phyloP scores from a whole-genome alignment of 1,284 basidiomycete species.

The Melampsora americana region DNA sequence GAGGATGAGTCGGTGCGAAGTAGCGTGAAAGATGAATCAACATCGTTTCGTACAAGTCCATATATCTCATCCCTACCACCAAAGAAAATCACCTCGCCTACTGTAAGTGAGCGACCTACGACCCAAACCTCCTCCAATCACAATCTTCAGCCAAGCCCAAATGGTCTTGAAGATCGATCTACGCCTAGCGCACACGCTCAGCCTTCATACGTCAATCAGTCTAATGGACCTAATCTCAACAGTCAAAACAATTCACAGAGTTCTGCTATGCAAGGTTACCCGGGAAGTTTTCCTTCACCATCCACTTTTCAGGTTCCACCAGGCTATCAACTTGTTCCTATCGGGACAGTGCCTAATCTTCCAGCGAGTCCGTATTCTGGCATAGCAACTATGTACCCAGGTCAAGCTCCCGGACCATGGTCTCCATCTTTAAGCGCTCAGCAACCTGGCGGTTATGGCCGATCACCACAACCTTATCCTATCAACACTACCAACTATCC shows the following conservation, averaged over 20 bases:
- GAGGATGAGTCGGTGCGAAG: constrained; percentile 23
- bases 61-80: neutral
- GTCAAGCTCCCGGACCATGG: constrained; percentile 24
- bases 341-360: constrained; percentile 20
- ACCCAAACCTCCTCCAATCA: neutral
- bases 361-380: constrained; percentile 3
- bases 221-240: neutral
- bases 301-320: constrained; percentile 38
- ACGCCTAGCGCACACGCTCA: constrained; percentile 23
- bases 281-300: constrained; percentile 28
- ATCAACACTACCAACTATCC: constrained; percentile 25
- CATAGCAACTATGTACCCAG: constrained; percentile 22
- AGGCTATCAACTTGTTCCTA: constrained; percentile 43
- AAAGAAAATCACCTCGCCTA: neutral
- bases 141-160: constrained; percentile 11
- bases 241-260: neutral
- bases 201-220: constrained; percentile 11
- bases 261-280: constrained; percentile 11
- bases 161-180: constrained; percentile 17
- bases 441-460: constrained; percentile 30
- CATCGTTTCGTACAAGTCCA: neutral
- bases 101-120: neutral
- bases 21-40: neutral
- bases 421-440: constrained; percentile 27
- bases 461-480: constrained; percentile 39